Conservation (phyloP, 2,329 filamentous ascomycete genomes). For the Ophioceras dolichostomum region DNA sequence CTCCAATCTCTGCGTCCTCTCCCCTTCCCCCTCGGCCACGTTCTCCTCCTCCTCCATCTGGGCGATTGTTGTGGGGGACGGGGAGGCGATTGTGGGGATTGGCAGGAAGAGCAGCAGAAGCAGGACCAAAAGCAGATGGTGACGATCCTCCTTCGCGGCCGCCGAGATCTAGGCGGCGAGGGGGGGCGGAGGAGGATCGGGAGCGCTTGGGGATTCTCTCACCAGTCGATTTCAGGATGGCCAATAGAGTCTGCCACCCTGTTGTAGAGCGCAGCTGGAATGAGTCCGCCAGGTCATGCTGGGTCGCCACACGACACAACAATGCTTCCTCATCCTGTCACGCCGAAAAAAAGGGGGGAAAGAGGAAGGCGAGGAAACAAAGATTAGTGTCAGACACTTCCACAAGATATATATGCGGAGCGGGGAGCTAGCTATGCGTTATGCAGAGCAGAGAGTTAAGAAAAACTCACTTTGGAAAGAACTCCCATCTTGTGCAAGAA, state of each 20-base stretch:
- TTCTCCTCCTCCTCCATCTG: too few relatives aligned
- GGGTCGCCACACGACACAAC: slow-evolving; percentile 72
- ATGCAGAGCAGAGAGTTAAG: slow-evolving; percentile 1
- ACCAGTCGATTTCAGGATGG: slow-evolving; percentile 94
- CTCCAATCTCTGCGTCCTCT: too few relatives aligned
- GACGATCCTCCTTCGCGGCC: too few relatives aligned
- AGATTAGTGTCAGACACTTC: too few relatives aligned
- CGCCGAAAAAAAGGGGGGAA: slow-evolving; percentile 5
- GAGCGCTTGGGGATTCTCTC: slow-evolving; percentile 78
- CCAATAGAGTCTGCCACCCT: slow-evolving; percentile 88
- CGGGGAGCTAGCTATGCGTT: background rate
- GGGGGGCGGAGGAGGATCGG: too few relatives aligned
- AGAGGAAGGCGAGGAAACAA: background rate
- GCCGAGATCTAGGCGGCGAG: too few relatives aligned
- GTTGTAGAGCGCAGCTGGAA: slow-evolving; percentile 74
- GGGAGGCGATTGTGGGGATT: slow-evolving; percentile 11
- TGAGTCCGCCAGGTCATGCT: slow-evolving; percentile 68
- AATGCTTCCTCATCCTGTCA: slow-evolving; percentile 76
- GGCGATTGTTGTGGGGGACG: too few relatives aligned
- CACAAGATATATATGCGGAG: too few relatives aligned
- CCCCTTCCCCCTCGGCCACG: too few relatives aligned
- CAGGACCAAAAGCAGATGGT: too few relatives aligned
- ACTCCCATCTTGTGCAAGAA: slow-evolving; percentile 74
- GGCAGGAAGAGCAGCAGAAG: slow-evolving; percentile 11
- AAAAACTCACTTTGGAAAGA: slow-evolving; percentile 61